Conservation (phyloP, 352 stramenopile species). For the Phytophthora sansomeana region DNA sequence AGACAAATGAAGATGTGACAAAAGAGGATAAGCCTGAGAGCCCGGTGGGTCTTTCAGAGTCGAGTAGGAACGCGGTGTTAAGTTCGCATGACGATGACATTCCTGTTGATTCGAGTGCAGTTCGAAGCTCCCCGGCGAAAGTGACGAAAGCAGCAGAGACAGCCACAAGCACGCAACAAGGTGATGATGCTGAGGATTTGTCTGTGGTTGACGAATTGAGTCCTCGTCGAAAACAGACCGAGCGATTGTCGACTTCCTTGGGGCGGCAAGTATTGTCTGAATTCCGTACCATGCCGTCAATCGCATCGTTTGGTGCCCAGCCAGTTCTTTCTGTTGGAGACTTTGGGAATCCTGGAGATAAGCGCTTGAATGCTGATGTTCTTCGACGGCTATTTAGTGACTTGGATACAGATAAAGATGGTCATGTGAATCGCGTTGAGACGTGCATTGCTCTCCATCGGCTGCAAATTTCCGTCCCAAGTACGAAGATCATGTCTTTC, state of each 20-base stretch:
- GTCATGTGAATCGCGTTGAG: slow-evolving; percentile 77
- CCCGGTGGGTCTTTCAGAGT: background rate
- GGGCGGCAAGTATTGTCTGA: slow-evolving; percentile 77
- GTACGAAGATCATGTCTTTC: slow-evolving; percentile 68
- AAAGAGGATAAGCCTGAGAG: background rate
- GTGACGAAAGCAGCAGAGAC: background rate
- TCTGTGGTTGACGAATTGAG: slow-evolving; percentile 12
- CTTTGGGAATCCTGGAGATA: slow-evolving; percentile 15
- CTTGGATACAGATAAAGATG: slow-evolving; percentile 72
- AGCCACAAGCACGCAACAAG: background rate
- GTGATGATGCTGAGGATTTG: background rate
- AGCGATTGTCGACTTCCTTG: slow-evolving; percentile 51
- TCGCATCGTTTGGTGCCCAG: slow-evolving; percentile 61
- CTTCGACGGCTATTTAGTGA: slow-evolving; percentile 84
- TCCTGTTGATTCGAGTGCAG: background rate
- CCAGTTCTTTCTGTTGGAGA: slow-evolving; percentile 20
- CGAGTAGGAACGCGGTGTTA: background rate
- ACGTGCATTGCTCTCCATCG: slow-evolving; percentile 77
- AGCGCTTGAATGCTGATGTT: slow-evolving; percentile 57
- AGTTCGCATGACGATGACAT: background rate
- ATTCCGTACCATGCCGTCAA: slow-evolving; percentile 68
- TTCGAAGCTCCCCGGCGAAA: background rate
- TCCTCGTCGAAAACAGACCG: background rate
- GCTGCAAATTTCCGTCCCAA: slow-evolving; percentile 67
- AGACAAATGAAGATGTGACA: background rate